Percentiles rank a stretch among this genome's conserved stretches.
phyloP scores from a whole-genome alignment of 495 filamentous ascomycete species.

The Oidiodendron maius region DNA sequence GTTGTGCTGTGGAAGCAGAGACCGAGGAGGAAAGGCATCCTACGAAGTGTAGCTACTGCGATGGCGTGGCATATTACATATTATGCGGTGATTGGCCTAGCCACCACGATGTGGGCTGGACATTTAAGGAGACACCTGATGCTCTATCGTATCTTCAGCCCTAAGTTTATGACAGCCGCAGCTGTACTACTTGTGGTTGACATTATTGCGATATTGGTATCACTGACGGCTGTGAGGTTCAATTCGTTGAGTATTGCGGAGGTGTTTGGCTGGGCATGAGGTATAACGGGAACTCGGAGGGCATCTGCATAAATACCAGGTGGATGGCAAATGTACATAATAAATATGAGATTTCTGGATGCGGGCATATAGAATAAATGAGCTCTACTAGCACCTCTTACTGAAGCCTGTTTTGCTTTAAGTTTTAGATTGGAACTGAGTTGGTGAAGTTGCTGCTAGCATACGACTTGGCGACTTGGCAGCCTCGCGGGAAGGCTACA shows the following conservation, averaged over 20 bases:
- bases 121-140: conserved; percentile 86
- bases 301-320: too few relatives aligned
- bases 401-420: too few relatives aligned
- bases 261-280: conserved; percentile 74
- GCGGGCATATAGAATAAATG: too few relatives aligned
- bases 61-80: conserved; percentile 70
- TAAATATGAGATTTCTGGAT: too few relatives aligned
- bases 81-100: conserved; percentile 71
- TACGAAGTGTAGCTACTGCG: conserved; percentile 65
- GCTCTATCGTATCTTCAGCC: conserved; percentile 93
- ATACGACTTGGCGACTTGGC: too few relatives aligned
- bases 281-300: too few relatives aligned
- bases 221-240: conserved; percentile 61
- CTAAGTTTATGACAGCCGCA: conserved; percentile 81
- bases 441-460: too few relatives aligned
- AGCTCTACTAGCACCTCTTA: too few relatives aligned
- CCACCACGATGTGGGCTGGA: conserved; percentile 75
- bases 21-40: conserved; percentile 49
- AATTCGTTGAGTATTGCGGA: conserved; percentile 75
- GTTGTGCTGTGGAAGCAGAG: conserved; percentile 79
- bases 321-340: too few relatives aligned
- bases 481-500: background rate
- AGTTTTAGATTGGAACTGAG: too few relatives aligned
- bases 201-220: conserved; percentile 60
- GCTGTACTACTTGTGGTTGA: conserved; percentile 70